phyloP scores from a whole-genome alignment of 768 basidiomycete species.

The Postia placenta region DNA sequence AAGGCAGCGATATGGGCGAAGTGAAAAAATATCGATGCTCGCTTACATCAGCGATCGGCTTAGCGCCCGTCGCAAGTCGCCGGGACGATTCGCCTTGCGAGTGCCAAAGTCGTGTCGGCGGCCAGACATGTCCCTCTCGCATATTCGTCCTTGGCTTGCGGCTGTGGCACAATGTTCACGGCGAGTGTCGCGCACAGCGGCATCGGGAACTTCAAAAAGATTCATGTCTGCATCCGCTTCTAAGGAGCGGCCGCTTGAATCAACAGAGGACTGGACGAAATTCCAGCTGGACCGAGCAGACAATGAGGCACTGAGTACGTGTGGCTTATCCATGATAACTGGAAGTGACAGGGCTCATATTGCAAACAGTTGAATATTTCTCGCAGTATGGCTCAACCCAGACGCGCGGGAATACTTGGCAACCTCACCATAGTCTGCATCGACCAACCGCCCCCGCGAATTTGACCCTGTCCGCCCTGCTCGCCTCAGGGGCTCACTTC shows the following conservation, averaged over 20 bases:
- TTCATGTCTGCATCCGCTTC: constrained; percentile 4
- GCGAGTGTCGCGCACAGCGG: constrained; percentile 1
- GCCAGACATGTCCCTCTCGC: constrained; percentile 23
- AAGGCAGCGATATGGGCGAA: constrained; percentile 26
- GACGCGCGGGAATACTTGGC: constrained; percentile 59
- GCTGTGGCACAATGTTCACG: constrained; percentile 16
- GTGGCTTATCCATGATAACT: constrained; percentile 10
- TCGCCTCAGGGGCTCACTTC: constrained; percentile 91
- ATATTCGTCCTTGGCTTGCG: constrained; percentile 13
- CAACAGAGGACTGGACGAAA: constrained; percentile 57
- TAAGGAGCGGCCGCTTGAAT: constrained; percentile 29
- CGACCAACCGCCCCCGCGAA: constrained; percentile 53
- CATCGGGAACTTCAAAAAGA: background rate
- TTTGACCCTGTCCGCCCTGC: constrained; percentile 79
- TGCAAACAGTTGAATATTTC: constrained; percentile 51
- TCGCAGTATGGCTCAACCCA: constrained; percentile 74
- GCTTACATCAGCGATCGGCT: constrained; percentile 49
- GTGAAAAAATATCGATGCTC: constrained; percentile 35
- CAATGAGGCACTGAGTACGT: constrained; percentile 48
- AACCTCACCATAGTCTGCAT: constrained; percentile 65
- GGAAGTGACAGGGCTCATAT: constrained; percentile 3
- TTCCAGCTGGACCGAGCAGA: constrained; percentile 57
- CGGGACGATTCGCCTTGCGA: constrained; percentile 23
- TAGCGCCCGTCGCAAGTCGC: constrained; percentile 18
- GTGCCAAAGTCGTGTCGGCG: too few relatives aligned